These are phyloP conservation scores for Angomonas desouzai DNA, from an alignment of 208 protist genomes.

Conservation along the genomic window DNA sequence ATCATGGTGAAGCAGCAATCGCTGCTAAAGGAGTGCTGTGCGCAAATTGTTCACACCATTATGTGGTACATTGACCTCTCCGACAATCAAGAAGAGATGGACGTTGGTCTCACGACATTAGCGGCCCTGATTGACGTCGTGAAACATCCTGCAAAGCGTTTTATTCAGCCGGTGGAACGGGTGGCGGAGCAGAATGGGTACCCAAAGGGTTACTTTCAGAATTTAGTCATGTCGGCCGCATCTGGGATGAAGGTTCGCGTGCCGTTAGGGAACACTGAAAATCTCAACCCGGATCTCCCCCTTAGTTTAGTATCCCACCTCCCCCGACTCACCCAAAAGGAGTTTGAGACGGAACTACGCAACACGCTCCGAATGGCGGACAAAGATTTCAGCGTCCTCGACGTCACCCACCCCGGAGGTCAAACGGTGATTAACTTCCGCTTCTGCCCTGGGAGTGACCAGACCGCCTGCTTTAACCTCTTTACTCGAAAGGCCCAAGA, in stretches of 20 bases:
- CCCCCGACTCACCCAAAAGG: slow-evolving; percentile 56
- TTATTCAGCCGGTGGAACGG: slow-evolving; percentile 72
- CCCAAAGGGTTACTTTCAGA: slow-evolving; percentile 50
- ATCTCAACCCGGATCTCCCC: slow-evolving; percentile 67
- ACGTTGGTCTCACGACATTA: slow-evolving; percentile 70
- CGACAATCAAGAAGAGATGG: slow-evolving; percentile 71
- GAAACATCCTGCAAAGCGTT: slow-evolving; percentile 62
- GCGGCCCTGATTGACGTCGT: slow-evolving; percentile 72
- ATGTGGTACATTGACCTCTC: slow-evolving; percentile 86
- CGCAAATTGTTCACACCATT: slow-evolving; percentile 83
- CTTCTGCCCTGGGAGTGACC: slow-evolving; percentile 44
- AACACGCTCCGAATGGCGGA: slow-evolving; percentile 38
- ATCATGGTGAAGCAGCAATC: slow-evolving; percentile 75
- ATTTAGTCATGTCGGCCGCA: slow-evolving; percentile 55
- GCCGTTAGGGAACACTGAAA: slow-evolving; percentile 25
- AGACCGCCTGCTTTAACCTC: slow-evolving; percentile 53
- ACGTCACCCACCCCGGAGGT: slow-evolving; percentile 49
- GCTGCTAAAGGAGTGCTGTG: slow-evolving; percentile 79
- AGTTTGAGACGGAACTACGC: slow-evolving; percentile 82
- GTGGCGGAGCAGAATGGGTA: slow-evolving; percentile 69
- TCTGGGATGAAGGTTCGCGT: slow-evolving; percentile 41
- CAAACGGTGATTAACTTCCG: slow-evolving; percentile 78
- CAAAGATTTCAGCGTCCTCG: slow-evolving; percentile 56
- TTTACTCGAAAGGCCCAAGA: slow-evolving; percentile 81
- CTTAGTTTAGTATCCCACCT: slow-evolving; percentile 70